Conservation (phyloP, 2,329 filamentous ascomycete species). For the Epichloe coenophiala region DNA sequence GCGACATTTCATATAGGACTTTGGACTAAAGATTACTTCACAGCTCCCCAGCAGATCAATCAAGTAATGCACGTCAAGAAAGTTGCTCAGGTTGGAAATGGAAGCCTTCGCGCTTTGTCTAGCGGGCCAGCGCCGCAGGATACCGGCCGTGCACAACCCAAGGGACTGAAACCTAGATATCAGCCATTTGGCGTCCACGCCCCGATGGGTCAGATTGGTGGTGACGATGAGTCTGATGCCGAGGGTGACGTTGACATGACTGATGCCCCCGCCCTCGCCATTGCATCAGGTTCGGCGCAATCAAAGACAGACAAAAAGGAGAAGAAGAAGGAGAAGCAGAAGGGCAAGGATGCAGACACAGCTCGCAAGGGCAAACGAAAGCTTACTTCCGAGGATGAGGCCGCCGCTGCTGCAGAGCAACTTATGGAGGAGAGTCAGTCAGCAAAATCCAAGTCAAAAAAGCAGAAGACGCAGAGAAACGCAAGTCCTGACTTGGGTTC, state of each 20-base stretch:
- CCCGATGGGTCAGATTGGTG: slow-evolving; percentile 24
- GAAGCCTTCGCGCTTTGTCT: slow-evolving; percentile 10
- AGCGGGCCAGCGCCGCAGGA: slow-evolving; percentile 33
- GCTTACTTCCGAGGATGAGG: slow-evolving; percentile 25
- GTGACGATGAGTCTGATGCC: slow-evolving; percentile 25
- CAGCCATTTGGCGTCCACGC: slow-evolving; percentile 46
- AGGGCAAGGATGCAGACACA: slow-evolving; percentile 7
- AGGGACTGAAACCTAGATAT: slow-evolving; percentile 53
- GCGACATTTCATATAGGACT: slow-evolving; percentile 3
- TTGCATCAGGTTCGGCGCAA: slow-evolving; percentile 8
- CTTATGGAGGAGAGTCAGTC: slow-evolving; percentile 20
- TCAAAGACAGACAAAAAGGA: slow-evolving; percentile 14
- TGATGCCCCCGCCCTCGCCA: slow-evolving; percentile 19
- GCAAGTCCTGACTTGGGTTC: slow-evolving; percentile 23
- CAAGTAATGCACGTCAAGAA: slow-evolving; percentile 53
- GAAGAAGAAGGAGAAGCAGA: slow-evolving; percentile 9
- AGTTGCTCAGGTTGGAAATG: slow-evolving; percentile 39
- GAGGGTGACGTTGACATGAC: slow-evolving; percentile 33
- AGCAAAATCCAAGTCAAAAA: slow-evolving; percentile 28
- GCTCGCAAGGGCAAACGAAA: slow-evolving; percentile 24
- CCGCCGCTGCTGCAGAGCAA: slow-evolving; percentile 21
- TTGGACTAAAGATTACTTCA: slow-evolving; percentile 3
- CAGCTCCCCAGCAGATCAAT: slow-evolving; percentile 31
- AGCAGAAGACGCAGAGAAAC: slow-evolving; percentile 21
- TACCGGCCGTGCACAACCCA: slow-evolving; percentile 49